Evolutionary conservation across 1,139 yeast genomes (phyloP).

Genomic region (Hansenula anomala): DNA sequence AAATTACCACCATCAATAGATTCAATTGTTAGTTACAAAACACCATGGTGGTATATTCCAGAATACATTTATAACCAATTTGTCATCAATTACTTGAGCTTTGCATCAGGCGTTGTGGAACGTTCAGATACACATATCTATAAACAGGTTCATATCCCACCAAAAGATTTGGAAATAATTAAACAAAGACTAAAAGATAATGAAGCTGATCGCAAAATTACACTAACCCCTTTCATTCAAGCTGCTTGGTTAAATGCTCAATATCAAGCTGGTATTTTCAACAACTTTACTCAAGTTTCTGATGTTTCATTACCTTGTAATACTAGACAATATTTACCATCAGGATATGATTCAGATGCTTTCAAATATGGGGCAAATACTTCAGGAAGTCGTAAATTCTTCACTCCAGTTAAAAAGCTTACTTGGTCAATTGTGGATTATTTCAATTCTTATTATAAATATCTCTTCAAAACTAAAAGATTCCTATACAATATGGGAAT

Average conservation of each 20-base stretch:
- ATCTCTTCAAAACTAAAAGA: slow-evolving; percentile 1
- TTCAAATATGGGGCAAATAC: slow-evolving; percentile 16
- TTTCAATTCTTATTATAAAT: slow-evolving; percentile 7
- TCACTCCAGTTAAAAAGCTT: slow-evolving; percentile 4
- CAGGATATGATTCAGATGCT: slow-evolving; percentile 4
- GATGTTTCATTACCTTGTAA: slow-evolving; percentile 16
- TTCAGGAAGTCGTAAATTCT: slow-evolving; percentile 12
- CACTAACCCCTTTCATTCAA: slow-evolving; percentile 16
- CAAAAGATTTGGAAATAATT: not conserved
- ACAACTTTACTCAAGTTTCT: slow-evolving; percentile 4
- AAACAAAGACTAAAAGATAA: slow-evolving; percentile 2
- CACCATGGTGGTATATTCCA: slow-evolving; percentile 10
- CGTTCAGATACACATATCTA: slow-evolving; percentile 10
- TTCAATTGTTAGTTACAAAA: slow-evolving; percentile 6
- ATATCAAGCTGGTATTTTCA: slow-evolving; percentile 2
- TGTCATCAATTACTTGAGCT: slow-evolving; percentile 5
- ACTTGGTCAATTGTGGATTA: slow-evolving; percentile 3
- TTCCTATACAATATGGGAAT: slow-evolving; percentile 15
- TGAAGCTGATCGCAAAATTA: slow-evolving; percentile 1
- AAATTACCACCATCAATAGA: slow-evolving; percentile 15
- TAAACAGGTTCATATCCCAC: slow-evolving; percentile 8
- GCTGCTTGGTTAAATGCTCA: slow-evolving; percentile 16
- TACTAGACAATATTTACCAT: slow-evolving; percentile 12
- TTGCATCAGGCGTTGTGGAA: not conserved
- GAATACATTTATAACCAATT: slow-evolving; percentile 7